These are phyloP conservation scores for Meredithiella fracta DNA, from an alignment of 2,329 filamentous ascomycete species.

Conservation along the genomic window DNA sequence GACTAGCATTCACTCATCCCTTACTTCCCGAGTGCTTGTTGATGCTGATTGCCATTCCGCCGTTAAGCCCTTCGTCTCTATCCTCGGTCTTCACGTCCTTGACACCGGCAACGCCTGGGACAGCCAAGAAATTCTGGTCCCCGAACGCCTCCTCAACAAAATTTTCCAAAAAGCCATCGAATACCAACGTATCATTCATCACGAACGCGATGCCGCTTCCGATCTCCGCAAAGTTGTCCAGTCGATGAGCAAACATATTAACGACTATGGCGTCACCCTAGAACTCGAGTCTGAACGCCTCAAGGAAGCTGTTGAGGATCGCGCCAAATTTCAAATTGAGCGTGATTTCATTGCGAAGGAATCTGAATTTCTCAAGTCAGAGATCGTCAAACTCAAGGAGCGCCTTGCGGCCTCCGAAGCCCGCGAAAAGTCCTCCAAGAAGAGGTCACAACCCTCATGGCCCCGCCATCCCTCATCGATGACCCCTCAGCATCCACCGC, in stretches of 20 bases:
- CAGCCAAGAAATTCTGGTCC: slow-evolving; percentile 5
- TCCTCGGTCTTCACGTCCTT: slow-evolving; percentile 12
- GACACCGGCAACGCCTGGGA: slow-evolving; percentile 9
- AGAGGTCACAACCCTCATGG: slow-evolving; percentile 13
- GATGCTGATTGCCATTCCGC: slow-evolving; percentile 12
- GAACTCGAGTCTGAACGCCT: slow-evolving; percentile 30
- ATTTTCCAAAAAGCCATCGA: slow-evolving; percentile 18
- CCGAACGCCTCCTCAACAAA: slow-evolving; percentile 8
- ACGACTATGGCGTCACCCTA: slow-evolving; percentile 29
- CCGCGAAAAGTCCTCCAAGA: slow-evolving; percentile 23
- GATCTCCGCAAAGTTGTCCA: slow-evolving; percentile 26
- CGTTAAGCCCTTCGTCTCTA: slow-evolving; percentile 11
- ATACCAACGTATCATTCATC: slow-evolving; percentile 26
- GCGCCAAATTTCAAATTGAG: slow-evolving; percentile 30
- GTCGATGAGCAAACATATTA: slow-evolving; percentile 29
- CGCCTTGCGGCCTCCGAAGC: slow-evolving; percentile 16
- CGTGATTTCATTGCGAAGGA: slow-evolving; percentile 22
- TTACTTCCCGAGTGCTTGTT: slow-evolving; percentile 6
- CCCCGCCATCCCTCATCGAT: not conserved
- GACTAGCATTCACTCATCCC: not conserved
- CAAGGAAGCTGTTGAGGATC: slow-evolving; percentile 35
- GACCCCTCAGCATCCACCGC: not conserved
- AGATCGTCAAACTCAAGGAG: slow-evolving; percentile 22
- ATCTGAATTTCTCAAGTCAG: slow-evolving; percentile 19
- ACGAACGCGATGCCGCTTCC: slow-evolving; percentile 19